phyloP scores from a whole-genome alignment of 169 alveolate species.

The Amoebophrya sp. region DNA sequence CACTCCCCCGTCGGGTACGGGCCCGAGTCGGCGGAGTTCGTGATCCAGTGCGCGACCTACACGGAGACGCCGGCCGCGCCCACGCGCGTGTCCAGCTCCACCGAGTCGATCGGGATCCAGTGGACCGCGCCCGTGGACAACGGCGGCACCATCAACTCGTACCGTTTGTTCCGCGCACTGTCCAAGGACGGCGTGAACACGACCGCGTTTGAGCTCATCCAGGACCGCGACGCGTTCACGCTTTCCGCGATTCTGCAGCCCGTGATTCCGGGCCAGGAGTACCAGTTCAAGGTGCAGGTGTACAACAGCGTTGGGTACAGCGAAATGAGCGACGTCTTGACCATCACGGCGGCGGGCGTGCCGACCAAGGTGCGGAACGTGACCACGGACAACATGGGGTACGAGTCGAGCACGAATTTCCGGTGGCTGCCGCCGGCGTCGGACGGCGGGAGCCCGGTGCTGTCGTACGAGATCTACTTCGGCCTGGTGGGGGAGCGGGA shows the following conservation, averaged over 20 bases:
- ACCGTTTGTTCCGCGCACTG: not conserved
- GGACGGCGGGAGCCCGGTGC: not conserved
- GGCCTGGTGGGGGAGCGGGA: not conserved
- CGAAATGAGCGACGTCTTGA: not conserved
- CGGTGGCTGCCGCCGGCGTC: not conserved
- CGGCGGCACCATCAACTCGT: slow-evolving; percentile 2
- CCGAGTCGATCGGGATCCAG: not conserved
- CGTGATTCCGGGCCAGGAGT: not conserved
- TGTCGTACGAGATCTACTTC: not conserved
- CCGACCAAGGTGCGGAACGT: not conserved
- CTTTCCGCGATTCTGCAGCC: not conserved
- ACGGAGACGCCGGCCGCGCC: not conserved
- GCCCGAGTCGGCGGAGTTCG: not conserved
- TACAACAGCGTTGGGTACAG: not conserved
- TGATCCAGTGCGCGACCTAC: not conserved
- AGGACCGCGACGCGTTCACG: not conserved
- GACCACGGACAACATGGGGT: not conserved
- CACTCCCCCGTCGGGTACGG: not conserved
- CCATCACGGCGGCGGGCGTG: not conserved
- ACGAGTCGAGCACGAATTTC: not conserved
- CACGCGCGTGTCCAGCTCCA: not conserved
- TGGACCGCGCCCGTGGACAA: not conserved
- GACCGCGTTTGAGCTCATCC: not conserved
- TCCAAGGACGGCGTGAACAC: not conserved
- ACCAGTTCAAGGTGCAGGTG: not conserved